Evolutionary conservation across 1,139 yeast genomes (phyloP).

Genomic region (Debaryomyces subglobosus): DNA sequence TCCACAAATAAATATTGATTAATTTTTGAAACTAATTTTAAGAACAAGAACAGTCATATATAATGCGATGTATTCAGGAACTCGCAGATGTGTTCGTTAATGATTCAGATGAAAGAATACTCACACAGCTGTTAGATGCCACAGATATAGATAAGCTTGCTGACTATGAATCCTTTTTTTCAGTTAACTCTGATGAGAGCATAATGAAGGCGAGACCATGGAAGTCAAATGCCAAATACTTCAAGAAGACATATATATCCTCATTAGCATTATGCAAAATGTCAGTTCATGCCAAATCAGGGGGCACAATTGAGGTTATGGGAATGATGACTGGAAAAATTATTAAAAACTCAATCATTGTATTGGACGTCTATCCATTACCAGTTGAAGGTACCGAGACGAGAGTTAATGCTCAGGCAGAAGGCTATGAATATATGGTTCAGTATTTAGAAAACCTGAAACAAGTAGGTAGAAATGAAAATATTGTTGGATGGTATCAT

Average conservation of each 20-base stretch:
- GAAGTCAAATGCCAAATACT: slow-evolving; percentile 57
- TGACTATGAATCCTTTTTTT: slow-evolving; percentile 1
- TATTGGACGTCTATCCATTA: slow-evolving; percentile 80
- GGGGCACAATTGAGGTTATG: slow-evolving; percentile 93
- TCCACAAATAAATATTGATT: slow-evolving; percentile 2
- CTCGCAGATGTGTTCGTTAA: not conserved
- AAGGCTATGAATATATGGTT: slow-evolving; percentile 95
- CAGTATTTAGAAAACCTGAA: slow-evolving; percentile 69
- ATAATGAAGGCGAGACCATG: slow-evolving; percentile 36
- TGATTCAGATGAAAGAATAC: slow-evolving; percentile 2
- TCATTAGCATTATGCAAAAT: slow-evolving; percentile 78
- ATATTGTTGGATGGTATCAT: slow-evolving; percentile 93
- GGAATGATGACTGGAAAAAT: slow-evolving; percentile 90
- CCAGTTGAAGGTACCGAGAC: slow-evolving; percentile 98
- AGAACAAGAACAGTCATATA: not conserved
- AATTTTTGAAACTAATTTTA: not conserved
- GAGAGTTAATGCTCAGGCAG: slow-evolving; percentile 90
- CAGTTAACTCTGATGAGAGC: not conserved
- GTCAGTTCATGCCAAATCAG: slow-evolving; percentile 80
- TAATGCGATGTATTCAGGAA: slow-evolving; percentile 4
- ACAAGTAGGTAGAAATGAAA: slow-evolving; percentile 51
- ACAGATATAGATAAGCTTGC: slow-evolving; percentile 3
- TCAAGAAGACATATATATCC: slow-evolving; percentile 68
- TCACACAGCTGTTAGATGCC: slow-evolving; percentile 7
- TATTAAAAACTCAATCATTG: slow-evolving; percentile 58